These are phyloP conservation scores for Schizochytrium sp. DNA, from an alignment of 108 stramenopile genomes.

Conservation along the genomic window DNA sequence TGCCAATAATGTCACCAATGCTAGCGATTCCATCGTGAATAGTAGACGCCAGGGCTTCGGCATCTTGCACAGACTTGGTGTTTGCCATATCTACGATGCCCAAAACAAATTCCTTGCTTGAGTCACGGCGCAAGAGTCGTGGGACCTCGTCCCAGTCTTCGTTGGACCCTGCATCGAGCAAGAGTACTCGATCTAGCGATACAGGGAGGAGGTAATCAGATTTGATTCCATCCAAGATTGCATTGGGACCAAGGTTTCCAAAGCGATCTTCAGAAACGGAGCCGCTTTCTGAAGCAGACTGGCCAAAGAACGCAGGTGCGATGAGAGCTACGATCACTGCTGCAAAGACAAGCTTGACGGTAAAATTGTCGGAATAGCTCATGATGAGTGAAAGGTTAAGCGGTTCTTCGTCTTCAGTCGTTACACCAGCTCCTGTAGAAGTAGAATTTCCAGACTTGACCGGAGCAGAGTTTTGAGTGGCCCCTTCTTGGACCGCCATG, in stretches of 20 bases:
- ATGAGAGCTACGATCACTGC: conserved; percentile 3
- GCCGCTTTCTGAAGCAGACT: not conserved
- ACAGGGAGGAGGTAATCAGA: not conserved
- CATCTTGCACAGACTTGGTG: not conserved
- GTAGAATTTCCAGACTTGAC: not conserved
- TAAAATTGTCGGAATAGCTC: not conserved
- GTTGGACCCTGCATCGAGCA: not conserved
- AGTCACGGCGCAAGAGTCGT: not conserved
- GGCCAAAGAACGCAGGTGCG: conserved; percentile 10
- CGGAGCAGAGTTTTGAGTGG: not conserved
- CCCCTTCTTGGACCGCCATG: not conserved
- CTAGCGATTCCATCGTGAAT: not conserved
- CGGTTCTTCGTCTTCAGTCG: not conserved
- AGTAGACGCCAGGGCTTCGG: not conserved
- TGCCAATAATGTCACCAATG: not conserved
- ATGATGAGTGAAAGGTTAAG: not conserved
- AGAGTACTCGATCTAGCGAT: not conserved
- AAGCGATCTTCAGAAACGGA: not conserved
- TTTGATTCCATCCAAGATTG: not conserved
- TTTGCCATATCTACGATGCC: not conserved
- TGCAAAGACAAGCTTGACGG: not conserved
- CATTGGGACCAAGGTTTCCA: not conserved
- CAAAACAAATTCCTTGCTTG: not conserved
- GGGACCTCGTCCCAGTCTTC: not conserved
- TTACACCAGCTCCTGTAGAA: not conserved